Base-by-base conservation (phyloP, 2,329 filamentous ascomycete genomes). In the Arthrinium puccinioides region DNA sequence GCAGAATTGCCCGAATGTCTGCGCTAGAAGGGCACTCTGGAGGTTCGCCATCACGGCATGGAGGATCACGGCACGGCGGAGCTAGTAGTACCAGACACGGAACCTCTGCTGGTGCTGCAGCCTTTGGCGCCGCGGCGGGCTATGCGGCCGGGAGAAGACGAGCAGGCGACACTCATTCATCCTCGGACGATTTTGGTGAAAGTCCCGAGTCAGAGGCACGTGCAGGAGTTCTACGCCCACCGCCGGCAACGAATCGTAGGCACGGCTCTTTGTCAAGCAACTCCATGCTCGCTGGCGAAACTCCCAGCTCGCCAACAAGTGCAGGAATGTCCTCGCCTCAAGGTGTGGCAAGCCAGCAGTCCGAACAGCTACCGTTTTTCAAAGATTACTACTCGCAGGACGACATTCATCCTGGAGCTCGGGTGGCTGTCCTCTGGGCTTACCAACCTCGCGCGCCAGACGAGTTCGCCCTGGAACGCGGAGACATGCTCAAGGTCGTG, bases 371-470 rank as follows among this genome's bases (percentile, higher is more conserved):
- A 37, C 82, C 86, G 4, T 95, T 88, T 56, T 98, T 98, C 77
- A 95, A 95, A 57, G 92, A 98, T 60, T 98, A 98, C 62, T 98
- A 98, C 57, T 97, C 90, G 3, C 83, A 90, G 50, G 92, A 97
- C 52, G 89, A 97, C 51, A 95, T 98, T 40, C 87, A 90, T 52
- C 85, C 90, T 0, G 84, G 86, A 39, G 89, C 97, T 53, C 83
- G 84, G 41, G 90, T 98, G 28, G 78, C 92, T 11, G 87, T 88
- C 3, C 74, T 98, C 11, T 98, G 92, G 92, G 90, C 92, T 2
- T 98, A 98, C 60, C 87, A 95, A 51, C 90, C 92, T 23, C 84
- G 92, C 23, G 92, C 92, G 5, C 79, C 81, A 21, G 92, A 98
- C 53, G 92, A 98, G 56, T 97, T 97, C 55, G 73, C 87, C 26